These are phyloP conservation scores for Kazachstania martiniae DNA, from an alignment of 805 yeast genomes.

Conservation along the genomic window DNA sequence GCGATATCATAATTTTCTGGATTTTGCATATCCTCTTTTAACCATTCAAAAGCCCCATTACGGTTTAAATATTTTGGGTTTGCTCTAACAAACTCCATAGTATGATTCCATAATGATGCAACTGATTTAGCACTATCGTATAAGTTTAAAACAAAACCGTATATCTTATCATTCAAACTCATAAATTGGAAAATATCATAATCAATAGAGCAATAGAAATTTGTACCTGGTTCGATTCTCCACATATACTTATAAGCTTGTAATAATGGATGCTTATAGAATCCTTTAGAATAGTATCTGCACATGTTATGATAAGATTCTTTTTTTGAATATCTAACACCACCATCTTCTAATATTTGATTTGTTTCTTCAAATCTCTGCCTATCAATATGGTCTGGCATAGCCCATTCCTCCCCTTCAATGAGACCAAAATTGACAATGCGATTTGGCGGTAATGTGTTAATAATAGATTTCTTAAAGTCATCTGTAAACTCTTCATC, in stretches of 20 bases:
- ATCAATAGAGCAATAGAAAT: slow-evolving; percentile 64
- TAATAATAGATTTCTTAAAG: slow-evolving; percentile 39
- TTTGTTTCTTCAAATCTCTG: slow-evolving; percentile 22
- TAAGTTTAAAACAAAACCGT: slow-evolving; percentile 68
- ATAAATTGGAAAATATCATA: slow-evolving; percentile 74
- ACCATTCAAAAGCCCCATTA: slow-evolving; percentile 53
- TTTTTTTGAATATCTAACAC: slow-evolving; percentile 64
- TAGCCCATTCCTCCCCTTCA: slow-evolving; percentile 42
- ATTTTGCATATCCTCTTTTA: slow-evolving; percentile 45
- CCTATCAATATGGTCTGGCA: slow-evolving; percentile 46
- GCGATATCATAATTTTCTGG: slow-evolving; percentile 36
- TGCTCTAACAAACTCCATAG: slow-evolving; percentile 48
- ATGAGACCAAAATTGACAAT: slow-evolving; percentile 36
- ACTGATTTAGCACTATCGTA: slow-evolving; percentile 64
- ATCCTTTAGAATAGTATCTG: slow-evolving; percentile 76
- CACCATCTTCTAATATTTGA: slow-evolving; percentile 22
- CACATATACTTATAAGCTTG: slow-evolving; percentile 75
- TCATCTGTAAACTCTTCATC: slow-evolving; percentile 52
- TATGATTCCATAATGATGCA: slow-evolving; percentile 64
- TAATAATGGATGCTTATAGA: slow-evolving; percentile 61
- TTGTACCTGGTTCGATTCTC: slow-evolving; percentile 84
- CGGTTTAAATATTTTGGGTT: slow-evolving; percentile 44
- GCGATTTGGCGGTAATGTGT: slow-evolving; percentile 32
- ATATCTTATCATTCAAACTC: slow-evolving; percentile 61
- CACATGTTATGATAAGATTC: slow-evolving; percentile 84